phyloP scores from a whole-genome alignment of 1,139 yeast species.

The Lodderomyces theae region DNA sequence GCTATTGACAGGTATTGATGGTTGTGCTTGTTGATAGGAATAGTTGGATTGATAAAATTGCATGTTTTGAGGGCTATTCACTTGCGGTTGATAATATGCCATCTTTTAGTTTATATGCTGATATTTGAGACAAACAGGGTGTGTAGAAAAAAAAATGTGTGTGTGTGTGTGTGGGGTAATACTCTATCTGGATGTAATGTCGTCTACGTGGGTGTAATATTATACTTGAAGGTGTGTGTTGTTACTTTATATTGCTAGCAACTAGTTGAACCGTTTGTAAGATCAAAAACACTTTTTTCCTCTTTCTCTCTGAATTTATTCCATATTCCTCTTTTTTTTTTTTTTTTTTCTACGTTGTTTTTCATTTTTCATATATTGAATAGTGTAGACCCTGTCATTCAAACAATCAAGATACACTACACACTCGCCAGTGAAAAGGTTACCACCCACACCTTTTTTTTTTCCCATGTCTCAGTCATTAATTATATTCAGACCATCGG shows the following conservation, averaged over 20 bases:
- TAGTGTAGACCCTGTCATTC: too few species aligned
- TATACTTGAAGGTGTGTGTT: too few species aligned
- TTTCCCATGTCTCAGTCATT: conserved; percentile 37
- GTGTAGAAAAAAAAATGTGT: too few species aligned
- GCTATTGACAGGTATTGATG: conserved; percentile 7
- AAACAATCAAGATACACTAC: too few species aligned
- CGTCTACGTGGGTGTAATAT: too few species aligned
- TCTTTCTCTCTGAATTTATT: not conserved
- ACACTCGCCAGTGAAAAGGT: not conserved
- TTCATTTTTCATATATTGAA: not conserved
- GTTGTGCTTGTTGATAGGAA: conserved; percentile 28
- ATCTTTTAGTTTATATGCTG: conserved; percentile 19
- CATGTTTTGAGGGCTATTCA: conserved; percentile 38
- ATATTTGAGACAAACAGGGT: too few species aligned
- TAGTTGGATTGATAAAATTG: conserved; percentile 47
- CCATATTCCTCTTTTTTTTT: conserved; percentile 1
- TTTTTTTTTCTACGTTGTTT: conserved; percentile 3
- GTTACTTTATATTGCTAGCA: too few species aligned
- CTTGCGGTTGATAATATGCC: conserved; percentile 43
- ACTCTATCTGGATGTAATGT: too few species aligned
- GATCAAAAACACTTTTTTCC: too few species aligned
- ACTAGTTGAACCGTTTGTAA: too few species aligned
- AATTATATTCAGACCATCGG: conserved; percentile 37
- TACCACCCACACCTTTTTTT: too few species aligned
- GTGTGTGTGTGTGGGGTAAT: too few species aligned